Conservation (phyloP, 163 green algal genomes). For the Chlamydomonas reinhardtii region DNA sequence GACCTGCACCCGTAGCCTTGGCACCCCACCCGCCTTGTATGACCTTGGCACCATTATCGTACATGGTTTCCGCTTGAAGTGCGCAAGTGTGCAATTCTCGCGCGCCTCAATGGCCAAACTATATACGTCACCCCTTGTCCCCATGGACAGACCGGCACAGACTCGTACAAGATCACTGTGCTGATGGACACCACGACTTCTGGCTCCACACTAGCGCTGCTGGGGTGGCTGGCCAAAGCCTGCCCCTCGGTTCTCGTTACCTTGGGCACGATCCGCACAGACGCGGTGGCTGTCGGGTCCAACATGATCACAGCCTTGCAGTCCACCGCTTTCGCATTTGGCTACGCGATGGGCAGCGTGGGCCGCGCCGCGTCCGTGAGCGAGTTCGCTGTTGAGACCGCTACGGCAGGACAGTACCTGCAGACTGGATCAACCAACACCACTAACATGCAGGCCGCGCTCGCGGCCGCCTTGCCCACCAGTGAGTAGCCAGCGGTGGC, state of each 20-base stretch:
- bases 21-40: no score
- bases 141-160: background rate
- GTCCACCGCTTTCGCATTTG: conserved; percentile 14
- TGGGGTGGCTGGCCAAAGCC: conserved; percentile 8
- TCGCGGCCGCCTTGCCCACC: background rate
- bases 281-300: background rate
- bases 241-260: conserved; percentile 5
- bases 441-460: background rate
- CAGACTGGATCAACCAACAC: background rate
- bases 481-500: background rate
- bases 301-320: background rate
- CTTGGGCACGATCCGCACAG: background rate
- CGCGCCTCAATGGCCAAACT: no score
- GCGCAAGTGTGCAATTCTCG: no score
- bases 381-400: conserved; percentile 17
- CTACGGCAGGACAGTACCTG: background rate
- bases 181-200: background rate
- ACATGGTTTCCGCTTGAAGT: no score
- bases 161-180: conserved; percentile 15
- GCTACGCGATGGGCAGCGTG: background rate
- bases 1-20: no score
- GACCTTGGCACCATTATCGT: no score
- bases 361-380: background rate
- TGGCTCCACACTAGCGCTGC: background rate
- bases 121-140: no score